Evolutionary conservation across 2,329 filamentous ascomycete species (phyloP).

Genomic region (Phaeosphaeria sp.): DNA sequence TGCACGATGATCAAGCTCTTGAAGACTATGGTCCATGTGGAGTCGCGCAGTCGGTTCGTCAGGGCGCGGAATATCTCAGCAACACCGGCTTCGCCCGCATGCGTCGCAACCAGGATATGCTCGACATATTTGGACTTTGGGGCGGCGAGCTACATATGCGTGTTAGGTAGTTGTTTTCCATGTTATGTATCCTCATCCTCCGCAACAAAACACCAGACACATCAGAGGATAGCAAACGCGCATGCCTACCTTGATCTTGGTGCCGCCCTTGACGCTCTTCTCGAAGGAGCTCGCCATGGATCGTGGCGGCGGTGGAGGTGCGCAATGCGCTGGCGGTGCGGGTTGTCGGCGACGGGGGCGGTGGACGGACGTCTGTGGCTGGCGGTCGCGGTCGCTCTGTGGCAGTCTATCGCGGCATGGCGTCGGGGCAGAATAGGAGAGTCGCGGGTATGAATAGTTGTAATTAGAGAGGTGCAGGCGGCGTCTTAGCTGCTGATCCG

Average conservation of each 20-base stretch:
- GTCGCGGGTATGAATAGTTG: conserved; percentile 23
- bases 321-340: conserved; percentile 20
- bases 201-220: neutral
- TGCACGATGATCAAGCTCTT: conserved; percentile 96
- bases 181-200: conserved; percentile 9
- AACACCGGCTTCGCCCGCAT: conserved; percentile 92
- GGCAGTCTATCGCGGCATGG: conserved; percentile 39
- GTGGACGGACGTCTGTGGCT: conserved; percentile 12
- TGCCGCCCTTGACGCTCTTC: conserved; percentile 98
- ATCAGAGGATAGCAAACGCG: conserved; percentile 3
- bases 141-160: conserved; percentile 74
- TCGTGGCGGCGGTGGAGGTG: conserved; percentile 18
- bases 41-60: conserved; percentile 87
- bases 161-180: conserved; percentile 22
- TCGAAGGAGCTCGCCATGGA: conserved; percentile 88
- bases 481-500: conserved; percentile 20
- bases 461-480: conserved; percentile 16
- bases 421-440: conserved; percentile 24
- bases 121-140: conserved; percentile 99
- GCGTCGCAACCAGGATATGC: conserved; percentile 93
- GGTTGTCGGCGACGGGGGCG: conserved; percentile 17
- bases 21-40: conserved; percentile 99
- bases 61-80: conserved; percentile 94
- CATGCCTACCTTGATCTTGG: conserved; percentile 84
- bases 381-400: conserved; percentile 22